Conservation (phyloP, 768 basidiomycete genomes). For the Russula sp. region DNA sequence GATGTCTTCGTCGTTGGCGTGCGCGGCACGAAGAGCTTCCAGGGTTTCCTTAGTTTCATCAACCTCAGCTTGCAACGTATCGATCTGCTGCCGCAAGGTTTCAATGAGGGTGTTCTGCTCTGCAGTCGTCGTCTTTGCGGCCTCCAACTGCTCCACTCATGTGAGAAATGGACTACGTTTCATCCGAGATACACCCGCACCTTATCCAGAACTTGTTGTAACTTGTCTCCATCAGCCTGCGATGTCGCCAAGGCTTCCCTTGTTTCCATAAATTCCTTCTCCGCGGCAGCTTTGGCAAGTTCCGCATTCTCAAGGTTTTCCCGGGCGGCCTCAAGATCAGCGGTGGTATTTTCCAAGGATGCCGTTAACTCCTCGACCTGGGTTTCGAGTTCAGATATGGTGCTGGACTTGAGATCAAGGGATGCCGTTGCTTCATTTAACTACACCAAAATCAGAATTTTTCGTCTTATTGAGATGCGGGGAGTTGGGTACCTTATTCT, state of each 20-base stretch:
- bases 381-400: slow-evolving; percentile 47
- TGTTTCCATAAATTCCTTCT: slow-evolving; percentile 42
- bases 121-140: slow-evolving; percentile 36
- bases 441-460: slow-evolving; percentile 33
- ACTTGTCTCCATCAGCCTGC: slow-evolving; percentile 28
- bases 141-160: slow-evolving; percentile 42
- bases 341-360: slow-evolving; percentile 42
- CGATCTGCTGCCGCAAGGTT: slow-evolving; percentile 45
- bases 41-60: slow-evolving; percentile 47
- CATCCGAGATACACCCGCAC: slow-evolving; percentile 36
- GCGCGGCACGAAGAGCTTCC: slow-evolving; percentile 42
- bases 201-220: slow-evolving; percentile 44
- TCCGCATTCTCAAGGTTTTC: slow-evolving; percentile 43
- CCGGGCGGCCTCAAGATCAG: slow-evolving; percentile 45
- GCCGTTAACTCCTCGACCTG: slow-evolving; percentile 45
- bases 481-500: slow-evolving; percentile 46
- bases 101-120: slow-evolving; percentile 44
- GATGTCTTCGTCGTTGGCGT: slow-evolving; percentile 39
- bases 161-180: not conserved
- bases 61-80: slow-evolving; percentile 47
- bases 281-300: slow-evolving; percentile 42
- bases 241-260: slow-evolving; percentile 38
- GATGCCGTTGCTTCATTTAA: slow-evolving; percentile 52
- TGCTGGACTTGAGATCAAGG: slow-evolving; percentile 46
- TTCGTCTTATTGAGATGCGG: not conserved